Percentiles rank a stretch among this genome's conserved stretches.
Conservation (phyloP, 805 yeast genomes). For the Zygosaccharomyces pseudorouxii region DNA sequence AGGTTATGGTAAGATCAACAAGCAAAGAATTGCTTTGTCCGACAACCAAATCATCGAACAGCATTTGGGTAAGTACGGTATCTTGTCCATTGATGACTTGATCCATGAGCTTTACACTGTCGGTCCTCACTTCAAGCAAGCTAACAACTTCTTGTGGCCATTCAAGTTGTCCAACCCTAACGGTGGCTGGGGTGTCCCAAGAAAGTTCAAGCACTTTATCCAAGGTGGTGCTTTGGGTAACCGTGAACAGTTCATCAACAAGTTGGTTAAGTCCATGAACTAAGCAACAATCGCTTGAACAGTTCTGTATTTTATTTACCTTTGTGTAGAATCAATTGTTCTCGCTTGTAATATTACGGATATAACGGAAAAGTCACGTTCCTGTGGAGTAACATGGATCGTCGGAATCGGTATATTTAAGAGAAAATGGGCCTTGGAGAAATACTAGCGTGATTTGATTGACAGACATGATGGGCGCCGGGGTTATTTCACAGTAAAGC, state of each 20-base stretch:
- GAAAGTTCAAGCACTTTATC: slow-evolving; percentile 95
- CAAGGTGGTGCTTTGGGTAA: slow-evolving; percentile 99
- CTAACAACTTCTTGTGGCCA: slow-evolving; percentile 97
- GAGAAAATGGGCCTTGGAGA: no score
- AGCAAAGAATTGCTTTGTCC: slow-evolving; percentile 86
- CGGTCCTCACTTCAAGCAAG: slow-evolving; percentile 98
- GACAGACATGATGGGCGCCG: no score
- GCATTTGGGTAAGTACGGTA: slow-evolving; percentile 87
- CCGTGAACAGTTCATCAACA: slow-evolving; percentile 95
- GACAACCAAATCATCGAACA: slow-evolving; percentile 89
- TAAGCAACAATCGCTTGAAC: slow-evolving; percentile 37
- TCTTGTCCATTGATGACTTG: slow-evolving; percentile 85
- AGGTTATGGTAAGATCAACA: slow-evolving; percentile 96
- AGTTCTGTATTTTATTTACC: slow-evolving; percentile 5
- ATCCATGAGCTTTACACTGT: slow-evolving; percentile 94
- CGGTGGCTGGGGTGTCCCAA: slow-evolving; percentile 96
- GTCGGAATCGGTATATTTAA: no score
- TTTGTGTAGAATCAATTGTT: slow-evolving; percentile 4
- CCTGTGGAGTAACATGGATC: no score
- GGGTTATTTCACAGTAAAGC: no score
- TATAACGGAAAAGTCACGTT: neutral
- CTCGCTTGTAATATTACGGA: neutral
- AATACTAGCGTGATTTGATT: no score
- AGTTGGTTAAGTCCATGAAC: slow-evolving; percentile 91
- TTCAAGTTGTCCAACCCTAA: slow-evolving; percentile 94